A percentile compares a stretch with the other conserved stretches of the same genome.
Evolutionary conservation across 768 basidiomycete genomes (phyloP).

Genomic region (Phanerodontia chrysosporium): DNA sequence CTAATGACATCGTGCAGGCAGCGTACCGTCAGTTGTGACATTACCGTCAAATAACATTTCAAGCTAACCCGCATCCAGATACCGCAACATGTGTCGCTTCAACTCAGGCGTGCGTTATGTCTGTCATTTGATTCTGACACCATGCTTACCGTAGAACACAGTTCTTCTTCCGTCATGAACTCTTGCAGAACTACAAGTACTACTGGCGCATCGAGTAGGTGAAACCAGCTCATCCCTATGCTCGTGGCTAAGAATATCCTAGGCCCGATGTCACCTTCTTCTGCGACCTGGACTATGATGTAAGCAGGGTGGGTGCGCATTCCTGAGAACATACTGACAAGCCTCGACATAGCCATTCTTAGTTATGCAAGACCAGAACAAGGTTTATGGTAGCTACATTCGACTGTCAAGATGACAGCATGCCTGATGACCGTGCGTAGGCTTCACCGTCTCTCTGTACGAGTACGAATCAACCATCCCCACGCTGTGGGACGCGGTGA

Average conservation of each 20-base stretch:
- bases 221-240: not conserved
- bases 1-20: conserved; percentile 42
- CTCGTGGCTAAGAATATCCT: not conserved
- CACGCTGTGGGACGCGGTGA: conserved; percentile 68
- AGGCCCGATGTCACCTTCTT: conserved; percentile 55
- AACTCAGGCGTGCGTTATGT: conserved; percentile 72
- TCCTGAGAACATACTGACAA: not conserved
- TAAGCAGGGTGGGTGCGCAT: conserved; percentile 3
- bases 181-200: conserved; percentile 32
- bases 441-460: conserved; percentile 71
- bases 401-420: not conserved
- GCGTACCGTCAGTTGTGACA: conserved; percentile 48
- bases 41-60: not conserved
- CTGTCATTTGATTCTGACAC: not conserved
- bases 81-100: conserved; percentile 95
- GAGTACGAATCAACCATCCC: conserved; percentile 75
- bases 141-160: conserved; percentile 14
- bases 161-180: conserved; percentile 55
- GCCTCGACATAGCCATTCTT: conserved; percentile 39
- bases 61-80: conserved; percentile 36
- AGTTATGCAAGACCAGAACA: conserved; percentile 51
- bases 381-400: conserved; percentile 43
- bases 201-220: conserved; percentile 54
- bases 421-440: conserved; percentile 29
- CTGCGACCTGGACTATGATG: conserved; percentile 52